Evolutionary conservation across 306 rosid genomes (phyloP).

Genomic region (Ochetophila trinervis): DNA sequence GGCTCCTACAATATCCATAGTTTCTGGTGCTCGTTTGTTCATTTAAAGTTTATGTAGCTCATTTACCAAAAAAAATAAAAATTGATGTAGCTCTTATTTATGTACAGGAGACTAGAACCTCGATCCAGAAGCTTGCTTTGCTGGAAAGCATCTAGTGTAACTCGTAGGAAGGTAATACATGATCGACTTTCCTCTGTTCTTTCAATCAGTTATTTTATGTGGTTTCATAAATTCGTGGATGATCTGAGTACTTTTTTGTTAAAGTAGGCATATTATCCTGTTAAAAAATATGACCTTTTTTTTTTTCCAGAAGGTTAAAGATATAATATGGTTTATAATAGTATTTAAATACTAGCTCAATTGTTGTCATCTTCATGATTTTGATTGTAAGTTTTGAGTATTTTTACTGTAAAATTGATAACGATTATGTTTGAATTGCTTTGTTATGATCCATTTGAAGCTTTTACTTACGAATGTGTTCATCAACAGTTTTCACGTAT

Average conservation of each 20-base stretch:
- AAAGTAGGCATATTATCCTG: too few relatives aligned
- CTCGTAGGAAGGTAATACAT: conserved; percentile 70
- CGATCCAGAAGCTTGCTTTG: conserved; percentile 88
- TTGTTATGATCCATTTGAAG: conserved; percentile 2
- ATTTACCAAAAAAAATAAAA: too few relatives aligned
- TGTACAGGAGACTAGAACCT: conserved; percentile 88
- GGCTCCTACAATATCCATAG: background rate
- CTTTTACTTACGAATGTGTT: conserved; percentile 27
- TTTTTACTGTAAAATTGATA: conserved; percentile 7
- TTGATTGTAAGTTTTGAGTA: background rate
- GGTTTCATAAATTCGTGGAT: background rate
- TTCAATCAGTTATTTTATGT: background rate
- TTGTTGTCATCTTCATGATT: background rate
- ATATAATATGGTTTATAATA: too few relatives aligned
- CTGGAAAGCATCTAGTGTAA: conserved; percentile 81
- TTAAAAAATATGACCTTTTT: too few relatives aligned
- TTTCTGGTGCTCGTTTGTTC: conserved; percentile 1
- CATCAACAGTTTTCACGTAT: conserved; percentile 84
- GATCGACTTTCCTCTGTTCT: conserved; percentile 15
- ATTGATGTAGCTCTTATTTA: conserved; percentile 23
- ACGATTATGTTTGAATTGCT: background rate
- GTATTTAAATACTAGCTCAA: background rate
- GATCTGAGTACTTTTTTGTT: too few relatives aligned
- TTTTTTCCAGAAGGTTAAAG: too few relatives aligned
- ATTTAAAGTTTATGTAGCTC: conserved; percentile 13